Evolutionary conservation across 257 asterid genomes (phyloP).

Genomic region (Galeopsis tetrahit): DNA sequence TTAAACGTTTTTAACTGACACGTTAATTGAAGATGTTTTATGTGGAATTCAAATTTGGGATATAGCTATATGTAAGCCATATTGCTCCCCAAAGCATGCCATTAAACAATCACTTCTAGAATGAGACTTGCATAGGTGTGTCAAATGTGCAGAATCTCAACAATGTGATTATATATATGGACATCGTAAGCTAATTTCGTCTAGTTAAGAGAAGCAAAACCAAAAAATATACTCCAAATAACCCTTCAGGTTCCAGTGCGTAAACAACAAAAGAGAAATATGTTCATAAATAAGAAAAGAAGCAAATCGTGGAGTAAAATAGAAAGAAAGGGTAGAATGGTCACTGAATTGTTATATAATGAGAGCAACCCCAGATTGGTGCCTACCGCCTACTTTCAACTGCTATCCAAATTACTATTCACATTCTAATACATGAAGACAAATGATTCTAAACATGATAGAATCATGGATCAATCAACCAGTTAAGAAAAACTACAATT

Average conservation of each 20-base stretch:
- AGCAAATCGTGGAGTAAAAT: neutral
- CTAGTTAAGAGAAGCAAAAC: neutral
- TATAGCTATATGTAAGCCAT: neutral
- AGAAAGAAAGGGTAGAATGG: conserved; percentile 37
- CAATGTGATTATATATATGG: neutral
- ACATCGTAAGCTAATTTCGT: neutral
- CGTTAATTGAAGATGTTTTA: neutral
- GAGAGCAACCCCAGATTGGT: conserved; percentile 29
- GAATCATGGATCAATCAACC: conserved; percentile 8
- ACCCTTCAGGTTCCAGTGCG: neutral
- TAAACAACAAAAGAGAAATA: neutral
- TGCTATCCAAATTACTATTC: conserved; percentile 23
- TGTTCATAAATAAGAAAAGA: neutral
- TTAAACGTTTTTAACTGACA: neutral
- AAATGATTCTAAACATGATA: neutral
- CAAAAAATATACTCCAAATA: neutral
- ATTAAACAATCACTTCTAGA: neutral
- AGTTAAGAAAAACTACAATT: conserved; percentile 28
- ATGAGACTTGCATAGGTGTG: neutral
- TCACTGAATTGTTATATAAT: conserved; percentile 41
- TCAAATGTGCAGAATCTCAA: conserved; percentile 3
- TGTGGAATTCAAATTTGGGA: neutral
- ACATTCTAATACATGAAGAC: neutral
- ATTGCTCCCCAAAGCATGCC: neutral
- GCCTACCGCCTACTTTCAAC: conserved; percentile 32